Evolutionary conservation across 352 stramenopile genomes (phyloP).

Genomic region (Phytophthora macrochlamydospora): DNA sequence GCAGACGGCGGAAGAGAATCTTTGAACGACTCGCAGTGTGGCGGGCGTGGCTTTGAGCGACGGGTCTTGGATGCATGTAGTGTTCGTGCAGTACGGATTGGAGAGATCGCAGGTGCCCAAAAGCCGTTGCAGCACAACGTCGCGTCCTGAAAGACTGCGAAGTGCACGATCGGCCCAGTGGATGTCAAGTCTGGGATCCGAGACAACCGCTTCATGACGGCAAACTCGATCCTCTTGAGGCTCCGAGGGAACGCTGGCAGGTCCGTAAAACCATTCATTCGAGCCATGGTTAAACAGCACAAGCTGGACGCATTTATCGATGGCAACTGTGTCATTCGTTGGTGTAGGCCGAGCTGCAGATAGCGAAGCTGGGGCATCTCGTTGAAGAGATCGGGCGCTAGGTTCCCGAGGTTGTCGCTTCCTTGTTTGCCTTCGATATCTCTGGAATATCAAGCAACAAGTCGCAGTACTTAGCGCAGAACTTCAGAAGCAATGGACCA

Average conservation of each 20-base stretch:
- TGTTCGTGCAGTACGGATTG: slow-evolving; percentile 23
- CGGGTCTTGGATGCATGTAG: slow-evolving; percentile 19
- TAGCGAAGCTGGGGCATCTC: slow-evolving; percentile 36
- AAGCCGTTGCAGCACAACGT: slow-evolving; percentile 49
- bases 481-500: background rate
- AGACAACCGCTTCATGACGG: slow-evolving; percentile 6
- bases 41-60: slow-evolving; percentile 1
- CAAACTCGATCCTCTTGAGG: slow-evolving; percentile 15
- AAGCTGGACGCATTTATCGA: no score
- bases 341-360: slow-evolving; percentile 42
- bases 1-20: slow-evolving; percentile 17
- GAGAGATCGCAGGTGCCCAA: slow-evolving; percentile 29
- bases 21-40: slow-evolving; percentile 15
- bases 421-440: slow-evolving; percentile 48
- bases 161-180: slow-evolving; percentile 6
- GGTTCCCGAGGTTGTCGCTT: slow-evolving; percentile 20
- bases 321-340: slow-evolving; percentile 10
- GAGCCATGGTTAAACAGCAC: no score
- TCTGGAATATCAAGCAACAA: slow-evolving; percentile 13
- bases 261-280: no score
- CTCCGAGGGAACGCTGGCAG: no score
- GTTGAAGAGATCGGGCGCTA: slow-evolving; percentile 39
- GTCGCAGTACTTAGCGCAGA: background rate
- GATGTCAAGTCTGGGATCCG: slow-evolving; percentile 23
- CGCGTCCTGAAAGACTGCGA: slow-evolving; percentile 23